Base-by-base conservation (phyloP, 2,329 filamentous ascomycete species). In the Colletotrichum tabaci region DNA sequence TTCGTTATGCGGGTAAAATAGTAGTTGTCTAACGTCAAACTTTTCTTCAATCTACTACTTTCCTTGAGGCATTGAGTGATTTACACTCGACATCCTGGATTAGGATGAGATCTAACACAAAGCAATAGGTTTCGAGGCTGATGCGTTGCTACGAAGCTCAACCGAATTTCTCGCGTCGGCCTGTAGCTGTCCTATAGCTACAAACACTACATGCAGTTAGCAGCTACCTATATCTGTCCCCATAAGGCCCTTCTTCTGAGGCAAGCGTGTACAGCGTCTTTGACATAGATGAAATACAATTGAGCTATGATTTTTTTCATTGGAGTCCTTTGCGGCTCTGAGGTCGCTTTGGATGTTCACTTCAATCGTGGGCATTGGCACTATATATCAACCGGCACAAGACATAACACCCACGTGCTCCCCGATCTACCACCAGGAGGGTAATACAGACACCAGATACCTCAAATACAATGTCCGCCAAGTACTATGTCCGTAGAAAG, bases 121-220 rank as follows among this genome's bases (percentile, higher is more conserved):
- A 1, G 9, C 2, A 10, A 30, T 3, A 3, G 10, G 7, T 13
- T 4, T 55, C 30, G 7, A 38, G 18, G 2, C 30, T 7, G 9
- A 16, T 55, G 21, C 2, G 52, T 30, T 21, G 18, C 52, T 18
- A 15, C 16, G 26, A 13, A n/a, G 12, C 4, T 15, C 26, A 55
- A 21, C 0, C 0, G 7, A 21, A 5, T 4, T 10, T 4, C 2
- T 38, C 30, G 12, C 9, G 6, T 21, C 38, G 18, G 52, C 21
- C 52, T 38, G 9, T 21, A 2, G 9, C 30, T 6, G 10, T 21
- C 15, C 4, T 1, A 3, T 3, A 21, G 9, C 15, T n/a, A 18
- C 12, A 15, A 2, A 4, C 21, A 4, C 6, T 8, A 15, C 8
- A 12, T 9, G 35, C 35, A 10, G 8, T 38, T 10, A 38, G 35